phyloP scores from a whole-genome alignment of 495 filamentous ascomycete species.

The Hyaloscypha hepaticicola region DNA sequence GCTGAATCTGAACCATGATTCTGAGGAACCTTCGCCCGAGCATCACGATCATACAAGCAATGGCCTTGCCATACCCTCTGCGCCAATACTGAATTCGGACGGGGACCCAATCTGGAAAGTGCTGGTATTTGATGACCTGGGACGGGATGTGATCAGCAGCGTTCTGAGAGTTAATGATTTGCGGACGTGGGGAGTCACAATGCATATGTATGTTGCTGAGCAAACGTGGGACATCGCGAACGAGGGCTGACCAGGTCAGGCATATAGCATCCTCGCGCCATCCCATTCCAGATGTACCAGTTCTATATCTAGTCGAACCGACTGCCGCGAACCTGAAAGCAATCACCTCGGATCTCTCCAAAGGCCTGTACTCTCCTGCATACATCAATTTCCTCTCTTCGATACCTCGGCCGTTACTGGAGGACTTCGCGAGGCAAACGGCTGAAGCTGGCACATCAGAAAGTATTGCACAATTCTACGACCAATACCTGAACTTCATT shows the following conservation, averaged over 20 bases:
- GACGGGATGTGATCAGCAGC: constrained; percentile 79
- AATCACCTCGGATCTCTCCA: constrained; percentile 85
- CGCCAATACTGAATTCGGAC: constrained; percentile 81
- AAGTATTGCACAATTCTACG: constrained; percentile 86
- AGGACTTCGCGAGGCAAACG: constrained; percentile 91
- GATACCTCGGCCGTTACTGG: constrained; percentile 85
- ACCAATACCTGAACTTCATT: constrained; percentile 98
- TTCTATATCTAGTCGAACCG: constrained; percentile 93
- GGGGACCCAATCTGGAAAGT: constrained; percentile 77
- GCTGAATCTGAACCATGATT: constrained; percentile 85
- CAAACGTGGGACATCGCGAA: neutral
- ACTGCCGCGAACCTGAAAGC: constrained; percentile 73
- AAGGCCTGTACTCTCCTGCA: constrained; percentile 85
- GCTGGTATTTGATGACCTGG: constrained; percentile 61
- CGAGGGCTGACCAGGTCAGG: constrained; percentile 41
- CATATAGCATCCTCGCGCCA: constrained; percentile 82
- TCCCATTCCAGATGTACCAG: constrained; percentile 93
- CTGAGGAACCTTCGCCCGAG: constrained; percentile 52
- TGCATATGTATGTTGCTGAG: constrained; percentile 68
- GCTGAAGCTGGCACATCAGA: constrained; percentile 81
- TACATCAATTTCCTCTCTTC: constrained; percentile 98
- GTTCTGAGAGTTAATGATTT: constrained; percentile 92
- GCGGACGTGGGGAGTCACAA: constrained; percentile 89
- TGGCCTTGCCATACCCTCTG: constrained; percentile 64
- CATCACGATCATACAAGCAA: constrained; percentile 54